Conservation (phyloP, 495 filamentous ascomycete genomes). For the Penicillium crystallinum region DNA sequence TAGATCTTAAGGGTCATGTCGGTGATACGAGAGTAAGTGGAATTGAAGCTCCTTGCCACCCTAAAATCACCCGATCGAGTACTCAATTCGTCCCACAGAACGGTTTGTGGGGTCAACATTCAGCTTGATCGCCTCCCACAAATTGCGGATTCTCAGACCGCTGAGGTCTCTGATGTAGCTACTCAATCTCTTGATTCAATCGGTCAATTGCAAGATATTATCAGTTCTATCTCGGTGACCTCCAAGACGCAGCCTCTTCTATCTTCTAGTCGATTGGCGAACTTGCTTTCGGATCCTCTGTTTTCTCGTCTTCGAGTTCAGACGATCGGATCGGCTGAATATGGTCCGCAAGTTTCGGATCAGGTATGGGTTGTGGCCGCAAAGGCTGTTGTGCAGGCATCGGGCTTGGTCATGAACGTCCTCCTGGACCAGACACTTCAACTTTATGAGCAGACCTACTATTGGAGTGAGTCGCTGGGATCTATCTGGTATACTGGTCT, state of each 20-base stretch:
- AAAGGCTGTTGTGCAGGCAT: constrained; percentile 81
- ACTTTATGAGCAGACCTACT: constrained; percentile 77
- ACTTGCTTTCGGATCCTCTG: constrained; percentile 55
- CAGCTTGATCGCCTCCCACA: constrained; percentile 71
- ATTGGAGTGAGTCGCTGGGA: constrained; percentile 82
- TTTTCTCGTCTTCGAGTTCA: constrained; percentile 22
- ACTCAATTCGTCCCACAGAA: constrained; percentile 45
- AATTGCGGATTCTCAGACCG: constrained; percentile 12
- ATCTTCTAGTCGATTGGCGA: constrained; percentile 46
- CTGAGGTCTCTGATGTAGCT: constrained; percentile 18
- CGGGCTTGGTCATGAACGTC: constrained; percentile 67
- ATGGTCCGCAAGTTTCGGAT: constrained; percentile 56
- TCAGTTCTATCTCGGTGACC: constrained; percentile 63
- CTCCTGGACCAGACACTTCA: constrained; percentile 77
- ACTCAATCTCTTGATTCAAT: constrained; percentile 13
- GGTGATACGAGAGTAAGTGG: constrained; percentile 7
- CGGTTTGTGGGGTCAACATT: constrained; percentile 69
- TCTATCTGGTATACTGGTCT: constrained; percentile 66
- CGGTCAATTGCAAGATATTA: constrained; percentile 52
- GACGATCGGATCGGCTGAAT: constrained; percentile 10
- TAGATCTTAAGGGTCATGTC: no score
- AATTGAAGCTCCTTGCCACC: no score
- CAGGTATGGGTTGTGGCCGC: constrained; percentile 82
- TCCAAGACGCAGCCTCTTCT: constrained; percentile 53
- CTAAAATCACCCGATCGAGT: neutral